Evolutionary conservation across 2,329 filamentous ascomycete species (phyloP), one percentile per base, ranked within the genome.

Genomic region (Fusarium vanettenii): DNA sequence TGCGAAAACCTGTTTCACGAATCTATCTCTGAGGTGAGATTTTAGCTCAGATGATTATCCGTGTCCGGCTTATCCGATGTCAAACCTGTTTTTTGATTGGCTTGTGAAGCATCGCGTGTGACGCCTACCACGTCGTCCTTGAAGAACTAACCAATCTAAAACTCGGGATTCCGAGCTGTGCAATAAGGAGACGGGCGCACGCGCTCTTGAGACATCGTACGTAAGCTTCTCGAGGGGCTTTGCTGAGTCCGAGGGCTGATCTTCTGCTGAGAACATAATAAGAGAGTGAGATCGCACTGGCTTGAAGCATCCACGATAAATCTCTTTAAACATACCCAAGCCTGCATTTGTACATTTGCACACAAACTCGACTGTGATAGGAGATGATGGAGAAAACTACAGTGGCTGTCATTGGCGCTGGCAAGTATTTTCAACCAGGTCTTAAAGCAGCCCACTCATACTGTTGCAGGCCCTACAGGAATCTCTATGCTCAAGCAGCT

Each of bases 401-500:
- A 10, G 66, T 69, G 1, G 64, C 66, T 0, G 33, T 69, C 2
- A 39, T 69, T 33, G 66, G 66, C n/a, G 66, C 66, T 3, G 66
- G 66, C 67, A 1, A 48, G 66, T 61, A 25, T 3, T 4, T 35
- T 16, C 4, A 20, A 18, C 18, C 11, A n/a, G 3, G 11, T 31
- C 4, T 31, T 29, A 7, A 31, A 31, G 11, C 13, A 22, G n/a
- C 13, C n/a, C 13, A 10, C 48, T 52, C 48, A 52, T 52, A 9
- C 18, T 52, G 6, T 5, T 13, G 8, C 7, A 73, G 70, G 71
- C 1, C 71, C 71, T 2, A 67, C 61, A 18, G 71, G 71, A 3
- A 70, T 73, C n/a, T 67, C 71, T 0, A 73, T 73, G 70, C 62
- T 73, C 4, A 73, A 73, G 3, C 71, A 73, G 18, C 27, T 73